Evolutionary conservation across 768 basidiomycete genomes (phyloP).

Genomic region (Tephrocybe rancida): DNA sequence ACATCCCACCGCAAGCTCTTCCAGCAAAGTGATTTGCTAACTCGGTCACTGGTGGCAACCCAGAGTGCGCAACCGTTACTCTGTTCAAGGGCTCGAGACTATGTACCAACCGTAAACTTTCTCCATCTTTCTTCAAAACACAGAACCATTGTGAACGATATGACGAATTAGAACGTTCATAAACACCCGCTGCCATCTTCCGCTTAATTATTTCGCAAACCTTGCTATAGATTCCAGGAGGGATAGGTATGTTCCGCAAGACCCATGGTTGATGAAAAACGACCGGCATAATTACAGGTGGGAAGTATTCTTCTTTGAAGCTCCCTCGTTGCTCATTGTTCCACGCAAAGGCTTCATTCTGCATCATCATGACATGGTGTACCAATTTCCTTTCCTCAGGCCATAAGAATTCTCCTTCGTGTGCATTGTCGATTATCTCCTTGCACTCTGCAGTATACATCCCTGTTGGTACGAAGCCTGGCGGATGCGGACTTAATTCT

Average conservation of each 20-base stretch:
- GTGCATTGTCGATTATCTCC: slow-evolving; percentile 14
- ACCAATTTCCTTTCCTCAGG: slow-evolving; percentile 31
- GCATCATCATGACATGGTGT: slow-evolving; percentile 29
- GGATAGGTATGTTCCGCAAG: slow-evolving; percentile 28
- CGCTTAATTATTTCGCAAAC: slow-evolving; percentile 20
- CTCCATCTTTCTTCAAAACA: slow-evolving; percentile 19
- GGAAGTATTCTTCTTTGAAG: slow-evolving; percentile 35
- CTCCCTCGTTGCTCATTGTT: slow-evolving; percentile 34
- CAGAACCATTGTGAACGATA: slow-evolving; percentile 34
- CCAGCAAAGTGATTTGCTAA: slow-evolving; percentile 33
- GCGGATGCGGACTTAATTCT: slow-evolving; percentile 10
- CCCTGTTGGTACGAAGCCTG: slow-evolving; percentile 14
- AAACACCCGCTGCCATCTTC: slow-evolving; percentile 32
- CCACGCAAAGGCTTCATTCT: slow-evolving; percentile 41
- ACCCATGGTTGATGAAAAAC: slow-evolving; percentile 38
- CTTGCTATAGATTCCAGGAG: slow-evolving; percentile 22
- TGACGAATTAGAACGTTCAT: slow-evolving; percentile 31
- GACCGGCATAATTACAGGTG: slow-evolving; percentile 30
- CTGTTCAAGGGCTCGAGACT: slow-evolving; percentile 38
- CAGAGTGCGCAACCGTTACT: slow-evolving; percentile 39
- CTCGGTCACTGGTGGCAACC: slow-evolving; percentile 32
- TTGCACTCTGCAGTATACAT: slow-evolving; percentile 24
- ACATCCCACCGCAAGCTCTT: slow-evolving; percentile 21
- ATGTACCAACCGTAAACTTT: slow-evolving; percentile 36
- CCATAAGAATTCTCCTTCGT: slow-evolving; percentile 28